phyloP scores from a whole-genome alignment of 1,139 yeast species.

The Candida tetrigidarum region DNA sequence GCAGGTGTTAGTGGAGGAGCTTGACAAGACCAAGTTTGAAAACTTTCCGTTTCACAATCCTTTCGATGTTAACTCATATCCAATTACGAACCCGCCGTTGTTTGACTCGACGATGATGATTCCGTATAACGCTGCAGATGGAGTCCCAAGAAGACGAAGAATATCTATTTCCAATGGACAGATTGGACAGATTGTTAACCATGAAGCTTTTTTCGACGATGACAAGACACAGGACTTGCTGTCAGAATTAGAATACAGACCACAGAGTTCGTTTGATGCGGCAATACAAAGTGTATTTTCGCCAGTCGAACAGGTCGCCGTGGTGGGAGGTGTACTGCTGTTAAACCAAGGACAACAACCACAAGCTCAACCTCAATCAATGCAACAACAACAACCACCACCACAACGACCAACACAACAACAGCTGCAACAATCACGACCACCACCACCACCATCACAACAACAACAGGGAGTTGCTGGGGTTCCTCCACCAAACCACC shows the following conservation, averaged over 20 bases:
- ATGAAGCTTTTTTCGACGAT: constrained; percentile 44
- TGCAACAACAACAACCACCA: constrained; percentile 5
- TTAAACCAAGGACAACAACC: constrained; percentile 1
- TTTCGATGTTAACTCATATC: constrained; percentile 52
- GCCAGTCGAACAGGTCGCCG: neutral
- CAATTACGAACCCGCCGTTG: constrained; percentile 68
- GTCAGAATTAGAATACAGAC: constrained; percentile 11
- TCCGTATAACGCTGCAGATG: constrained; percentile 41
- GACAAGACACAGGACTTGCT: constrained; percentile 7
- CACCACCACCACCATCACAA: constrained; percentile 1
- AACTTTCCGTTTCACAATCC: constrained; percentile 32
- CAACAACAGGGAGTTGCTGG: constrained; percentile 32
- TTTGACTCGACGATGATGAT: constrained; percentile 58
- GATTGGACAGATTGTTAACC: constrained; percentile 66
- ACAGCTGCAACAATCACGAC: neutral
- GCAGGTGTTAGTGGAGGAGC: neutral
- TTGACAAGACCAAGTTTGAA: constrained; percentile 1
- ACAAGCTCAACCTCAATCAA: constrained; percentile 6
- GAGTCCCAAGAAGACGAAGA: constrained; percentile 56
- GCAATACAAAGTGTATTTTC: neutral
- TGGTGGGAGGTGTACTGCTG: too few species aligned
- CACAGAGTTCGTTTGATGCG: constrained; percentile 10
- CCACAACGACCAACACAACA: constrained; percentile 6
- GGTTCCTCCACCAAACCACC: constrained; percentile 59
- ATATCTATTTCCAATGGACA: constrained; percentile 82